Base-by-base conservation (phyloP, 2,329 filamentous ascomycete genomes). In the Cercospora beticola region DNA sequence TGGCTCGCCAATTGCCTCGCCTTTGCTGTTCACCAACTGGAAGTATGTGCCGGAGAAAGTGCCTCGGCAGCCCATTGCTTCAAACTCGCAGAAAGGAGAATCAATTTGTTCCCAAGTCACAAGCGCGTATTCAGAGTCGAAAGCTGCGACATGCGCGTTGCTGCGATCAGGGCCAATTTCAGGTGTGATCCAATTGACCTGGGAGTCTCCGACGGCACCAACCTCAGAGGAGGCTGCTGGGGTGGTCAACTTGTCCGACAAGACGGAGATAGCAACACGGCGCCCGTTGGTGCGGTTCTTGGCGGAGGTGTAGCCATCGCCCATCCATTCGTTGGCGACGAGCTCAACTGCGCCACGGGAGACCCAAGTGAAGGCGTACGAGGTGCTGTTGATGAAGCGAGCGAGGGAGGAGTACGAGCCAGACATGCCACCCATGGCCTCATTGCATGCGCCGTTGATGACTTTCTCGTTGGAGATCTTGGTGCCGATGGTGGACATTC, bases 381-480 rank as follows among this genome's bases (percentile, higher is more conserved):
- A 80, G 63, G 82, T 81, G 21, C 81, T 82, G 67, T 79, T 81
- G 56, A 82, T 77, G 78, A 88, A 88, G 5, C 84, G 83, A 12
- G 84, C 84, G 21, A 89, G 82, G 7, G 79, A 80, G 72, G 85
- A 87, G 80, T 88, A 89, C 2, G 86, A 88, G 31, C 87, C 87
- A n/a, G 83, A 82, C 85, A 87, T 89, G 63, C 87, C 87, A 49
- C 87, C 87, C 83, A 88, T 70, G 30, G 86, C 80, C 76, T 89
- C 87, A 59, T 86, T 86, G 49, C 81, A 82, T 5, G 77, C 86
- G 46, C 87, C 87, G 74, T 89, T 89, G 69, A 85, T 88, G 23
- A 84, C 85, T 71, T 87, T 86, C 76, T 89, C 87, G 77, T 89
- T 89, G 67, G 86, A 86, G 68, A 89, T 82, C 79, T 89, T 89